Conservation (phyloP, 768 basidiomycete species). For the Suillus paluster region DNA sequence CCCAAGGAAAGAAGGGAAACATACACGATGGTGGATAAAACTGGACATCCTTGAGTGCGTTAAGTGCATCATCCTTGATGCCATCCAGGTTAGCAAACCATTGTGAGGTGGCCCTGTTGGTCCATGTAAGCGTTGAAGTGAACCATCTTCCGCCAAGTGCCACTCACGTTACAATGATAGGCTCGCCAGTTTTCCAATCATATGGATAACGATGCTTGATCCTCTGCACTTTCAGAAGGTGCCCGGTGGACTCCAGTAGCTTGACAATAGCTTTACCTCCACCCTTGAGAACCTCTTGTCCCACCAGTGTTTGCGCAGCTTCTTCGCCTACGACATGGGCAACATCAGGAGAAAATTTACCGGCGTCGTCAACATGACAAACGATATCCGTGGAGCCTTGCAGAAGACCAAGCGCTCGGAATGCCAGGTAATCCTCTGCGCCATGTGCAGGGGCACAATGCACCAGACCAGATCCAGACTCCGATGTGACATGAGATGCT, state of each 20-base stretch:
- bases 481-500: constrained; percentile 78
- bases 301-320: constrained; percentile 53
- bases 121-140: background rate
- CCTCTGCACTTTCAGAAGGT: constrained; percentile 66
- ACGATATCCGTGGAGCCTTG: constrained; percentile 47
- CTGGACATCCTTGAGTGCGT: constrained; percentile 66
- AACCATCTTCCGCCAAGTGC: constrained; percentile 3
- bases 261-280: constrained; percentile 72
- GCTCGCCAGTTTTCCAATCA: constrained; percentile 95
- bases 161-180: constrained; percentile 85
- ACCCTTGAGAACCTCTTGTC: constrained; percentile 71
- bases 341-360: constrained; percentile 68
- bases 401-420: constrained; percentile 61
- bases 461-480: constrained; percentile 94
- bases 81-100: constrained; percentile 95
- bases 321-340: constrained; percentile 58
- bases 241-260: constrained; percentile 55
- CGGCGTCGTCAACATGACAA: constrained; percentile 83
- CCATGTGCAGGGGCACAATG: constrained; percentile 97
- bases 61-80: constrained; percentile 78
- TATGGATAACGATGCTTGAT: constrained; percentile 92
- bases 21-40: constrained; percentile 82
- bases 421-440: constrained; percentile 85
- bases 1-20: constrained; percentile 21
- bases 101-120: constrained; percentile 82